Conservation (phyloP, 2,329 filamentous ascomycete genomes). For the Diaporthe vexans region DNA sequence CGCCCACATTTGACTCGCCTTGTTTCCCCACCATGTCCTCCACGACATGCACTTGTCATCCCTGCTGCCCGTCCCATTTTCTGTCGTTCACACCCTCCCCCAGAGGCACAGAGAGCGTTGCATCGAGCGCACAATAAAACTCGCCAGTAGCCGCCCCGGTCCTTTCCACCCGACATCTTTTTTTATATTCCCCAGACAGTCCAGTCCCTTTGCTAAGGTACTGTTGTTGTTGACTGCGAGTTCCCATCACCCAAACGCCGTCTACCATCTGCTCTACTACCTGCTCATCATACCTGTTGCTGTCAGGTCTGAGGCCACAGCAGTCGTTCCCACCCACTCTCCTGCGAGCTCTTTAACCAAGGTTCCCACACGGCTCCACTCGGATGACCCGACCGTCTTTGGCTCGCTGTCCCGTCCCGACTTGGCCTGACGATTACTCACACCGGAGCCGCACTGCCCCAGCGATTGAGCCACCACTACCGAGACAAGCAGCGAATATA, state of each 20-base stretch:
- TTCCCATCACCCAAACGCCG: not conserved
- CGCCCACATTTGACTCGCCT: constrained; percentile 26
- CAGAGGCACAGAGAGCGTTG: constrained; percentile 17
- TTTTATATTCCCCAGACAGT: not conserved
- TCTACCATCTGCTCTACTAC: constrained; percentile 16
- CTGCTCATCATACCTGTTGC: not conserved
- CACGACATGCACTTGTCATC: constrained; percentile 13
- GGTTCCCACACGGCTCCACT: constrained; percentile 37
- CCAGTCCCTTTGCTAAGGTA: not conserved
- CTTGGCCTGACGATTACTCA: constrained; percentile 34
- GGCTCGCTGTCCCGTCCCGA: constrained; percentile 39
- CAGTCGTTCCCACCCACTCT: constrained; percentile 1
- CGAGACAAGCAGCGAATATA: constrained; percentile 34
- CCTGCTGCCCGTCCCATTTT: constrained; percentile 19
- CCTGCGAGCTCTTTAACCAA: constrained; percentile 41
- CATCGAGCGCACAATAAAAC: constrained; percentile 41
- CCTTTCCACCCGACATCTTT: constrained; percentile 25
- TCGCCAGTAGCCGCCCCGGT: constrained; percentile 37
- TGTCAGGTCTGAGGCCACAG: not conserved
- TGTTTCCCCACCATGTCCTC: constrained; percentile 18
- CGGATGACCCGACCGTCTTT: constrained; percentile 33
- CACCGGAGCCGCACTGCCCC: constrained; percentile 24
- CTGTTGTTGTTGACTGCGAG: constrained; percentile 4
- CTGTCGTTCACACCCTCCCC: constrained; percentile 22
- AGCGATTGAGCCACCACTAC: not conserved